A percentile compares a stretch with the other conserved stretches of the same genome.
Conservation (phyloP, 2,329 filamentous ascomycete species). For the Madurella fahalii region DNA sequence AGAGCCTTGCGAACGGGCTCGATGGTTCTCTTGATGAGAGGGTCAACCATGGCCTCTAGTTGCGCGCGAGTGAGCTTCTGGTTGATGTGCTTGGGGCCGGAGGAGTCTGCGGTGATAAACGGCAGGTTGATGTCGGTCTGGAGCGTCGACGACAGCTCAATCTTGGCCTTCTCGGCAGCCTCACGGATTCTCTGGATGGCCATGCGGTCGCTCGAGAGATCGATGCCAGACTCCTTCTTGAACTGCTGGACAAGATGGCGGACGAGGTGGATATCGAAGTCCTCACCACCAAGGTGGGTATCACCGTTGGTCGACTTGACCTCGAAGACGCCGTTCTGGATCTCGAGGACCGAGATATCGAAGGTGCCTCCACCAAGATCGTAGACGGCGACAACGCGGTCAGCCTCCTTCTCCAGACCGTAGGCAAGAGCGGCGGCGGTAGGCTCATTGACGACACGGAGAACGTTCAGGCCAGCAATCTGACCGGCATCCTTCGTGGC, state of each 20-base stretch:
- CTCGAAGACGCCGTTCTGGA: conserved; percentile 97
- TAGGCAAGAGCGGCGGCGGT: conserved; percentile 95
- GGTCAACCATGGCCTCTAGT: conserved; percentile 89
- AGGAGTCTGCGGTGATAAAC: conserved; percentile 95
- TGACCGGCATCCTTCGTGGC: conserved; percentile 97
- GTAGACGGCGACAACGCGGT: conserved; percentile 89
- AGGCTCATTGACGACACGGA: conserved; percentile 97
- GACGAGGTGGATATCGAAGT: conserved; percentile 93
- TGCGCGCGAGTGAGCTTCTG: conserved; percentile 86
- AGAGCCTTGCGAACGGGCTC: conserved; percentile 95
- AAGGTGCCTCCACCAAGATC: conserved; percentile 98
- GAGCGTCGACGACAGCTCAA: conserved; percentile 89
- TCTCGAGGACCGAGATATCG: conserved; percentile 97
- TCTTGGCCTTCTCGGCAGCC: conserved; percentile 99
- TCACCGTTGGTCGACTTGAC: conserved; percentile 99
- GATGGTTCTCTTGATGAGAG: conserved; percentile 78
- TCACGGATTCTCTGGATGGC: conserved; percentile 98
- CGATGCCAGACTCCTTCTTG: conserved; percentile 92
- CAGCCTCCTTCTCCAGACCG: conserved; percentile 89
- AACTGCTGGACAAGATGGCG: conserved; percentile 91
- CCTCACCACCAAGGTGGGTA: conserved; percentile 95
- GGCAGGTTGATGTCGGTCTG: conserved; percentile 98
- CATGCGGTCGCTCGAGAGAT: conserved; percentile 91
- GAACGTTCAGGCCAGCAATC: conserved; percentile 92
- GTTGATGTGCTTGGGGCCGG: conserved; percentile 98